phyloP scores from a whole-genome alignment of 139 green algal species.

The Gonium pectorale region DNA sequence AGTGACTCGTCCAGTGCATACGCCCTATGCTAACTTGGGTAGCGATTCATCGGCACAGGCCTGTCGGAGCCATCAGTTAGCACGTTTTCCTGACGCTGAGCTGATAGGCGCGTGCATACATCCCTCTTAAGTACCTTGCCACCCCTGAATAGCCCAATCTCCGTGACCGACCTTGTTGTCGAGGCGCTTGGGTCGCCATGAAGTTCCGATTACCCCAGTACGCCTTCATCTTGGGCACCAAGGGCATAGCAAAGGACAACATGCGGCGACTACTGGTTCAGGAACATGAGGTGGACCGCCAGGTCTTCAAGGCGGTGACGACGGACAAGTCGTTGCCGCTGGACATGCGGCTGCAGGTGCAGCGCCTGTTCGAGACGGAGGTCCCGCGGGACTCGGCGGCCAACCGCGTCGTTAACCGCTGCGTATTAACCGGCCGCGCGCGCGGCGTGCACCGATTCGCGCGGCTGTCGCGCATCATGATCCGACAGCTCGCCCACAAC shows the following conservation, averaged over 20 bases:
- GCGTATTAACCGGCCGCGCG: slow-evolving; percentile 63
- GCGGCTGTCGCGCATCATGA: slow-evolving; percentile 68
- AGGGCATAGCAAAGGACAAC: slow-evolving; percentile 55
- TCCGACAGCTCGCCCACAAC: slow-evolving; percentile 63
- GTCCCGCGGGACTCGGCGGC: slow-evolving; percentile 61
- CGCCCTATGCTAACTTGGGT: no score
- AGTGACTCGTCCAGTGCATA: no score
- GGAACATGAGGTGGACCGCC: slow-evolving; percentile 65
- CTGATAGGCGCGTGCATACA: no score
- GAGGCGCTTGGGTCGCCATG: no score
- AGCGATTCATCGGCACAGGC: no score
- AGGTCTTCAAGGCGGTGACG: slow-evolving; percentile 65
- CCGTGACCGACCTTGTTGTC: no score
- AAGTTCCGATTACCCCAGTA: slow-evolving; percentile 37
- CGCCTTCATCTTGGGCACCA: not conserved
- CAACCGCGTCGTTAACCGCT: slow-evolving; percentile 65
- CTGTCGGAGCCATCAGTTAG: no score
- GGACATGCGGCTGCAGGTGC: slow-evolving; percentile 64
- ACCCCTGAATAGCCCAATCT: no score
- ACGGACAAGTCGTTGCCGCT: slow-evolving; percentile 64
- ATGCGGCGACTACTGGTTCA: slow-evolving; percentile 55
- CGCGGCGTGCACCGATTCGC: slow-evolving; percentile 56
- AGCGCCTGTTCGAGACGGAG: slow-evolving; percentile 71
- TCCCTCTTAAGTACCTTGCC: no score
- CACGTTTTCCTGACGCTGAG: no score